These are phyloP conservation scores for Conoideocrella luteorostrata DNA, from an alignment of 2,329 filamentous ascomycete species.

Conservation along the genomic window DNA sequence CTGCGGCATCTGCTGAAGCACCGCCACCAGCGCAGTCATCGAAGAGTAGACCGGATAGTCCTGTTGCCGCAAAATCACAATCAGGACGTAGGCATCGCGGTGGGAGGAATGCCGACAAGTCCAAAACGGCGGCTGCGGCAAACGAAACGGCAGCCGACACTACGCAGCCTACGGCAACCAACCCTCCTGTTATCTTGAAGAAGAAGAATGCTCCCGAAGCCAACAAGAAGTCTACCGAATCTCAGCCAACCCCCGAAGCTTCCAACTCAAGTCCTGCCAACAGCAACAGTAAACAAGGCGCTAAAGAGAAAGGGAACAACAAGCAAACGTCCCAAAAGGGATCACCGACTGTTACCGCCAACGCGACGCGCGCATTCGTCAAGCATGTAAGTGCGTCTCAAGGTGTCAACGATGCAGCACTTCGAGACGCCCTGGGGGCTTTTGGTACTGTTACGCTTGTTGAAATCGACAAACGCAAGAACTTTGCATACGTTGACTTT, in stretches of 20 bases:
- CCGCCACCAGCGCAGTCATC: slow-evolving; percentile 11
- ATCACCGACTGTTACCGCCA: slow-evolving; percentile 22
- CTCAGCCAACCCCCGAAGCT: slow-evolving; percentile 5
- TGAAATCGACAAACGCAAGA: slow-evolving; percentile 91
- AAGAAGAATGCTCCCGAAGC: slow-evolving; percentile 30
- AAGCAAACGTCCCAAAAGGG: slow-evolving; percentile 29
- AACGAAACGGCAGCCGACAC: slow-evolving; percentile 23
- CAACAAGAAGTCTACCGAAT: slow-evolving; percentile 13
- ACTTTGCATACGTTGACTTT: slow-evolving; percentile 91
- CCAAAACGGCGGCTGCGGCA: slow-evolving; percentile 22
- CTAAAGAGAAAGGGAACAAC: slow-evolving; percentile 9
- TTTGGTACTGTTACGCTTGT: slow-evolving; percentile 74
- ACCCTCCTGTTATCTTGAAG: slow-evolving; percentile 34
- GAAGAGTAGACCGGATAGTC: slow-evolving; percentile 17
- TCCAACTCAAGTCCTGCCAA: slow-evolving; percentile 1
- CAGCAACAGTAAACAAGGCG: slow-evolving; percentile 13
- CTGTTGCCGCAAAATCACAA: slow-evolving; percentile 20
- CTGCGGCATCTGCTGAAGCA: slow-evolving; percentile 13
- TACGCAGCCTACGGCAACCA: slow-evolving; percentile 19
- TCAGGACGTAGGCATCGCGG: slow-evolving; percentile 26
- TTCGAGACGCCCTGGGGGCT: slow-evolving; percentile 65
- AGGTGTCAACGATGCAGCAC: slow-evolving; percentile 76
- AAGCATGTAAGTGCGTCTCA: slow-evolving; percentile 86
- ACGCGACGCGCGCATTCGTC: slow-evolving; percentile 63
- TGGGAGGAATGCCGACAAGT: slow-evolving; percentile 32